A percentile compares a stretch with the other conserved stretches of the same genome.
These are phyloP conservation scores for Leishmania mexicana DNA, from an alignment of 208 protist species.

Conservation along the genomic window DNA sequence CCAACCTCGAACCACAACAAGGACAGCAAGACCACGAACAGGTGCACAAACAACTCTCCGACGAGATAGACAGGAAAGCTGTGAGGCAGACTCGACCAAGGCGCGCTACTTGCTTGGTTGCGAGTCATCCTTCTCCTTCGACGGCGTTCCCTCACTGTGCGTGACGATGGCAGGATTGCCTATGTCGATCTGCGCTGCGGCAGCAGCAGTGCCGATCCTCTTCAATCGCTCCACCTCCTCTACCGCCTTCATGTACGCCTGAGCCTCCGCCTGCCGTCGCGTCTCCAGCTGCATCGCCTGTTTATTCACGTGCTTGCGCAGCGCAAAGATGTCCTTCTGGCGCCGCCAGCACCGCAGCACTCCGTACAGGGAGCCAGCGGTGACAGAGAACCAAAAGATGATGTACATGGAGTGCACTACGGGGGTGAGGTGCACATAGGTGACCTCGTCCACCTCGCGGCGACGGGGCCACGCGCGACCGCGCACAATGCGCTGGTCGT, in stretches of 20 bases:
- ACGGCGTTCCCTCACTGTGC: not conserved
- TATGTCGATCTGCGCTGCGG: conserved; percentile 23
- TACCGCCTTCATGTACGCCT: conserved; percentile 64
- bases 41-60: not conserved
- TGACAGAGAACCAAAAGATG: conserved; percentile 85
- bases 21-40: not conserved
- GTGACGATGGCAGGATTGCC: not conserved
- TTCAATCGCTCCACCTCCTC: conserved; percentile 68
- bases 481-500: conserved; percentile 86
- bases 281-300: conserved; percentile 59
- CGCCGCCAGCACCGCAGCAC: conserved; percentile 76
- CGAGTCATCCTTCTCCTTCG: not conserved
- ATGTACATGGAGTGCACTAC: conserved; percentile 90
- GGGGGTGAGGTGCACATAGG: conserved; percentile 84
- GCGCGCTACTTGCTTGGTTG: not conserved
- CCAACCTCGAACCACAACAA: not conserved
- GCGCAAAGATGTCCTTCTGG: conserved; percentile 69
- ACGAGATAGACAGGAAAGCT: not conserved
- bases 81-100: not conserved
- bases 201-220: conserved; percentile 35
- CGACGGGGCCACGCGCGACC: conserved; percentile 78
- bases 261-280: conserved; percentile 69
- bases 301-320: conserved; percentile 54
- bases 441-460: conserved; percentile 77
- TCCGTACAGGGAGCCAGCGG: conserved; percentile 77